These are phyloP conservation scores for Phytophthora sansomeana DNA, from an alignment of 352 stramenopile species.

Conservation along the genomic window DNA sequence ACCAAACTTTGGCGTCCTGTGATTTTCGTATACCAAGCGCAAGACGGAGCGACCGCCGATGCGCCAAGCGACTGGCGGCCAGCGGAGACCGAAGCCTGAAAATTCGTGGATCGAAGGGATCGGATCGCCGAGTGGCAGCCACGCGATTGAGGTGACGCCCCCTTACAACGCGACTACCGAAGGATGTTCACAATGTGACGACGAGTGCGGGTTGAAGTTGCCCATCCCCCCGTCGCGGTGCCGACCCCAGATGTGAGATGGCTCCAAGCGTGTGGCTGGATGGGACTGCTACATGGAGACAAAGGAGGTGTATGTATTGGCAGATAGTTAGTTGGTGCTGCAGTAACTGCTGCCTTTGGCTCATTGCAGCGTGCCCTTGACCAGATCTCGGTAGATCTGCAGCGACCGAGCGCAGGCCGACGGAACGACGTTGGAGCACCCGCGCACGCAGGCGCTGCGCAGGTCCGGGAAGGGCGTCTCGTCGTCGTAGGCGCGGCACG, in stretches of 20 bases:
- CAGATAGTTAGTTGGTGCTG: background rate
- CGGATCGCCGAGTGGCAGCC: conserved; percentile 10
- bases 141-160: conserved; percentile 27
- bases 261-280: background rate
- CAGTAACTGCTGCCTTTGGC: background rate
- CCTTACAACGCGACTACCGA: conserved; percentile 26
- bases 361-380: conserved; percentile 41
- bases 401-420: conserved; percentile 70
- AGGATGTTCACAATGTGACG: conserved; percentile 16
- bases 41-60: conserved; percentile 19
- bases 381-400: conserved; percentile 71
- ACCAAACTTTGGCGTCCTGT: conserved; percentile 10
- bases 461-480: conserved; percentile 57
- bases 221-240: background rate
- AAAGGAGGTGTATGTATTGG: background rate
- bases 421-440: conserved; percentile 67
- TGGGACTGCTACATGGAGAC: no score
- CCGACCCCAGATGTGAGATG: conserved; percentile 11
- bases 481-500: conserved; percentile 69
- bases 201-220: conserved; percentile 23
- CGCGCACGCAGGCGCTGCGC: conserved; percentile 58
- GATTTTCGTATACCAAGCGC: conserved; percentile 10
- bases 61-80: conserved; percentile 1
- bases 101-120: background rate
- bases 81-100: conserved; percentile 22